These are phyloP conservation scores for Sporothrix globosa DNA, from an alignment of 2,329 filamentous ascomycete genomes.

Conservation along the genomic window DNA sequence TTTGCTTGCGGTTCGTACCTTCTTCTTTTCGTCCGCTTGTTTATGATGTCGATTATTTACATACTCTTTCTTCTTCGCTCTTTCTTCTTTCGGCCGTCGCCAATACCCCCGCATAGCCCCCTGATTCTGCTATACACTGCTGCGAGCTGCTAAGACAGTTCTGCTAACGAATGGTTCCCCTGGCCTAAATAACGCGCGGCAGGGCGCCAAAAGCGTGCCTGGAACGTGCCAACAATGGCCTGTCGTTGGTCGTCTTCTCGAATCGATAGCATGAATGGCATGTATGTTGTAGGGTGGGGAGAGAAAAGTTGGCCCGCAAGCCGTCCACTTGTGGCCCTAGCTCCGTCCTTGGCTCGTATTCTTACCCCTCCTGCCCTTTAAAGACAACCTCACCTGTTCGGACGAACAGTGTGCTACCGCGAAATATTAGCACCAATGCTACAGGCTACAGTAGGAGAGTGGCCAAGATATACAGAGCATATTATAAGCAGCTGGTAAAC, in stretches of 20 bases:
- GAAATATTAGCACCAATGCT: background rate
- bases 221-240: background rate
- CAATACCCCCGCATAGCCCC: background rate
- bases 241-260: conserved; percentile 9
- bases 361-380: conserved; percentile 13
- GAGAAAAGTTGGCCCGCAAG: background rate
- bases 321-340: conserved; percentile 21
- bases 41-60: conserved; percentile 2
- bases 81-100: background rate
- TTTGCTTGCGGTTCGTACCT: background rate
- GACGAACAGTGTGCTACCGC: background rate
- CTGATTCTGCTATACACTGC: background rate
- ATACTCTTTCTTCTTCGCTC: background rate
- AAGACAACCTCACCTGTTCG: background rate
- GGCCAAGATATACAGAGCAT: no score
- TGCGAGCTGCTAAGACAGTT: conserved; percentile 6
- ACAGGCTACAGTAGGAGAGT: background rate
- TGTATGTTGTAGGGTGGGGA: no score
- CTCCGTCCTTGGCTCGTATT: conserved; percentile 24
- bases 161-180: conserved; percentile 18
- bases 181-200: conserved; percentile 14
- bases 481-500: no score
- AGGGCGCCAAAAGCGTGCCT: conserved; percentile 11
- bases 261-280: background rate
- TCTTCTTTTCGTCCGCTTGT: background rate